Base-by-base conservation (phyloP, 495 filamentous ascomycete species). In the Xylaria curta region DNA sequence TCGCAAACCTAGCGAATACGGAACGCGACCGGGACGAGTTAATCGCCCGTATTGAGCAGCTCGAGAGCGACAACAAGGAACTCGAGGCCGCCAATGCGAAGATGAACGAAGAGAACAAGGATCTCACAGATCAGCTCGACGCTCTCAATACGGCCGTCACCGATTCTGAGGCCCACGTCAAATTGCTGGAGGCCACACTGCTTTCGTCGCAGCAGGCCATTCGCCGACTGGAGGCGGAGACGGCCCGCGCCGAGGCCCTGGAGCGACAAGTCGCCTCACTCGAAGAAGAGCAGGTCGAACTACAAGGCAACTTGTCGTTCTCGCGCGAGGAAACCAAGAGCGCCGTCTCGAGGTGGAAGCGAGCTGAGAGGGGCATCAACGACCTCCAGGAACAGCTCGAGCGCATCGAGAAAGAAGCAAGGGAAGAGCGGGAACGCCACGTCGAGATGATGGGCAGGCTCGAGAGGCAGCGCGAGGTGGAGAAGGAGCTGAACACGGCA, bases 371-470 rank as follows among this genome's bases (percentile, higher is more conserved):
- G 42, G 90, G 88, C 2, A 84, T 98, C 44, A 83, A 80, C 24
- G 88, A 91, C 58, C 82, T 98, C 10, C 90, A 95, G 75, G 93
- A 95, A 49, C 93, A 98, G 77, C 86, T 99, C 9, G 95, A 97
- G 75, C 85, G 89, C 53, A 97, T 99, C 72, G 94, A 97, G 78
- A 88, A 87, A 71, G 95, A 98, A 77, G 90, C 94, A 9, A 86
- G 85, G 60, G 90, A 96, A 72, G 95, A 99, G 82, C 88, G 91
- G 38, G 91, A 94, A 67, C 87, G 92, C 26, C 94, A 98, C 78
- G 84, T 89, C 31, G 94, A 98, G 76, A 82, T 97, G 38, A 84
- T 97, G 46, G 86, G 89, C 68, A 89, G 94, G 17, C 90, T 97
- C 85, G 93, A 96, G 75, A 88, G 91, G 73, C 89, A 92, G 74